Conservation (phyloP, 225 moss, liverwort and hornwort species). For the Pseudisothecium myosuroides region DNA sequence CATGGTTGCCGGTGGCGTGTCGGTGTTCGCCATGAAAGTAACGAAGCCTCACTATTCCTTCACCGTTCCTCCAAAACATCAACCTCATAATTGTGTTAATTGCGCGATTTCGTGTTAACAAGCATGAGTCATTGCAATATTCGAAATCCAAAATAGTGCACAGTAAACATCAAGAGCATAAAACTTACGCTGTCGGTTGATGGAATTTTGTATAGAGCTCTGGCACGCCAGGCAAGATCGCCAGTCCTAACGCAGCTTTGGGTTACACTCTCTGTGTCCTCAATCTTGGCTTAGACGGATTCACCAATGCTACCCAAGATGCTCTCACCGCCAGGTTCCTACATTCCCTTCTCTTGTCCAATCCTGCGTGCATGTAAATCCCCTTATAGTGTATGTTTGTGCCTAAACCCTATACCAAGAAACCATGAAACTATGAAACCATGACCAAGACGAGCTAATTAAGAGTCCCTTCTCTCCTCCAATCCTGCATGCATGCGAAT, state of each 20-base stretch:
- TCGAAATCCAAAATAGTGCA: neutral
- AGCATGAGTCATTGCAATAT: neutral
- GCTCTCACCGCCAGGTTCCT: constrained; percentile 57
- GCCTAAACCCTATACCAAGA: neutral
- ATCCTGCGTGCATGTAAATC: neutral
- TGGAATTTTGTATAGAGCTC: constrained; percentile 39
- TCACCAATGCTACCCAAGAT: constrained; percentile 94
- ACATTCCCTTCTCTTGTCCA: neutral
- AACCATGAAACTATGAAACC: too few relatives aligned
- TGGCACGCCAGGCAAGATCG: constrained; percentile 37
- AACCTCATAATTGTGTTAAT: too few relatives aligned
- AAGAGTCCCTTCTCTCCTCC: neutral
- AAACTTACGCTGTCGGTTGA: neutral
- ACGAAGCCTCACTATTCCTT: neutral
- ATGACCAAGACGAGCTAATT: neutral
- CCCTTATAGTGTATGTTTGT: neutral
- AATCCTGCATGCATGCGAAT: neutral
- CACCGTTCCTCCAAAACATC: neutral
- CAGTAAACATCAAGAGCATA: neutral
- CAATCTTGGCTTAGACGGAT: constrained; percentile 80
- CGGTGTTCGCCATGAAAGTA: constrained; percentile 38
- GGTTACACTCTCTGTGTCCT: constrained; percentile 72
- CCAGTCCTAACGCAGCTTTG: constrained; percentile 67
- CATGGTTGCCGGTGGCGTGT: constrained; percentile 39
- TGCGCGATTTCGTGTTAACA: neutral